These are phyloP conservation scores for Herpetospermum pedunculosum DNA, from an alignment of 306 rosid species.

Conservation along the genomic window DNA sequence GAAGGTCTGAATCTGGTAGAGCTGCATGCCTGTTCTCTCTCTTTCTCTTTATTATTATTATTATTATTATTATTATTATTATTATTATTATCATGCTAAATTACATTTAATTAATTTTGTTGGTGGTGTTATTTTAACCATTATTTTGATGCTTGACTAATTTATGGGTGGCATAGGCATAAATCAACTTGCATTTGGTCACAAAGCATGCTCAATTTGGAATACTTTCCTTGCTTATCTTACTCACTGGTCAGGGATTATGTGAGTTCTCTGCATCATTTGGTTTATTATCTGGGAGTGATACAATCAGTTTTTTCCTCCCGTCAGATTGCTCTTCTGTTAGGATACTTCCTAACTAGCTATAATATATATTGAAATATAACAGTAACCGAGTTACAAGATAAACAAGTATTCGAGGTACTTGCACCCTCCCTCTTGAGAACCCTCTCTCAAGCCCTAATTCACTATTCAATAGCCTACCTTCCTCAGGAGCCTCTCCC, in stretches of 20 bases:
- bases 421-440: too few species aligned
- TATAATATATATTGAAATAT: too few species aligned
- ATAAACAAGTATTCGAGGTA: too few species aligned
- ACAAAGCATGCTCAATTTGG: not conserved
- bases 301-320: not conserved
- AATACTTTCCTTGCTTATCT: not conserved
- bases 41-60: not conserved
- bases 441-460: too few species aligned
- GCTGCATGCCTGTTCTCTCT: constrained; percentile 6
- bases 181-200: not conserved
- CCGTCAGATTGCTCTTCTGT: not conserved
- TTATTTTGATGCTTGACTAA: not conserved
- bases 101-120: not conserved
- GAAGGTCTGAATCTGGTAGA: constrained; percentile 47
- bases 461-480: too few species aligned
- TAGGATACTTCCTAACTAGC: too few species aligned
- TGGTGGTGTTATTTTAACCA: not conserved
- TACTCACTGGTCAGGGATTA: not conserved
- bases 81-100: not conserved
- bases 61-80: not conserved
- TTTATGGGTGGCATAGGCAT: not conserved
- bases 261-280: not conserved
- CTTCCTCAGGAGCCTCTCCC: too few species aligned
- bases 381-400: too few species aligned
- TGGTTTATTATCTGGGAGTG: not conserved